Base-by-base conservation (phyloP, 129 eudicot genomes). In the Logfia minima region DNA sequence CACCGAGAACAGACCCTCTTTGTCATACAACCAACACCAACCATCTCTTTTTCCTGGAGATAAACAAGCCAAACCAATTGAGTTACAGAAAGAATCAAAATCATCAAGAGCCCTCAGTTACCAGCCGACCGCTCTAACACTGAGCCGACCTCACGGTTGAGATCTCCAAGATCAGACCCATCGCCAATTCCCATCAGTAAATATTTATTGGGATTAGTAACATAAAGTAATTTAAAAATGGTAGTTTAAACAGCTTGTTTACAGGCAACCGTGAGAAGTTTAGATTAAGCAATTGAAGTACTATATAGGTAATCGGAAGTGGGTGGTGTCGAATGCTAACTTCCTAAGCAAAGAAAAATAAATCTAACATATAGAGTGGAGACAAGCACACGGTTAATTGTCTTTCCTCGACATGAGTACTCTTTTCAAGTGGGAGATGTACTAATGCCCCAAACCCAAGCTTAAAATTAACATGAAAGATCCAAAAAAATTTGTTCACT, bases 281-380 rank as follows among this genome's bases (percentile, higher is more conserved):
- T 69, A 58, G 14, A 2, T 39, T 61, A 69, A 58, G 82, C 82
- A 78, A 69, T 28, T 39, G 70, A 77, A 75, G 28, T 58, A 35
- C 51, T 45, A 43, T 51, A 75, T 24, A 24, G 26, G 1, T 39
- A 43, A 35, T 68, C 37, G 3, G 56, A 53, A 67, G 60, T 45
- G 61, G 52, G 19, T 5, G 34, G 55, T 73, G 34, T 73, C n/a
- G 29, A 11, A 29, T 59, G 28, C 76, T 55, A 72, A 56, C 26
- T 24, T 24, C 26, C 26, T 24, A 24, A 24, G 66, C 66, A 72
- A 72, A 71, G 75, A 9, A 26, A 71, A 52, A 31, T 3, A 31
- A 31, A 31, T 31, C 34, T 31, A 31, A 31, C 34, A 2, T 31
- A 24, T 24, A 35, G 48, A 23, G 35, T 7, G 56, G 32, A 8